phyloP scores from a whole-genome alignment of 352 stramenopile genomes.

The Phytophthora pseudosyringae region DNA sequence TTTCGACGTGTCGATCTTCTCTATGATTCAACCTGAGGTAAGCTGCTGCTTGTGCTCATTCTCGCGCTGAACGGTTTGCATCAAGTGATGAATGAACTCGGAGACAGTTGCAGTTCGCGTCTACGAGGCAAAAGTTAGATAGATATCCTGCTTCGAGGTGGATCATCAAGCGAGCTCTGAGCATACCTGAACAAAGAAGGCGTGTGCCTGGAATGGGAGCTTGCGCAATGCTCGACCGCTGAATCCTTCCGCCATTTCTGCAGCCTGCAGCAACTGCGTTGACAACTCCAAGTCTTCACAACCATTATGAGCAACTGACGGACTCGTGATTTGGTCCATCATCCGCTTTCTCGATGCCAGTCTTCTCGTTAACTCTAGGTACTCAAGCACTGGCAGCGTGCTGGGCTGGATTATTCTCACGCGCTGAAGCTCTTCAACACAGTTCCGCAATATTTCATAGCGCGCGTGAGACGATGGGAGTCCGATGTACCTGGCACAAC shows the following conservation, averaged over 20 bases:
- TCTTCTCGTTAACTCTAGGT: slow-evolving; percentile 33
- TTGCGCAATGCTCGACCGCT: slow-evolving; percentile 84
- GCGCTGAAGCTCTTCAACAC: slow-evolving; percentile 81
- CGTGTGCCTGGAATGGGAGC: slow-evolving; percentile 84
- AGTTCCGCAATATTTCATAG: slow-evolving; percentile 86
- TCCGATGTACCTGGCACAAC: slow-evolving; percentile 62
- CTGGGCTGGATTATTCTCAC: slow-evolving; percentile 64
- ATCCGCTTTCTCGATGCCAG: slow-evolving; percentile 44
- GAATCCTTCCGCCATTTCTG: slow-evolving; percentile 63
- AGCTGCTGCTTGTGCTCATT: slow-evolving; percentile 40
- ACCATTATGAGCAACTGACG: slow-evolving; percentile 1
- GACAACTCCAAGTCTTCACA: slow-evolving; percentile 40
- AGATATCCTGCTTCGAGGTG: not conserved
- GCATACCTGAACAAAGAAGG: slow-evolving; percentile 69
- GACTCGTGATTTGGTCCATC: slow-evolving; percentile 48
- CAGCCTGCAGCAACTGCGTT: slow-evolving; percentile 41
- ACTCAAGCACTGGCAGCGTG: slow-evolving; percentile 28
- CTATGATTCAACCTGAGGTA: slow-evolving; percentile 14
- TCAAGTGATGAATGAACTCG: slow-evolving; percentile 38
- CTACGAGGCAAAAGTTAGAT: slow-evolving; percentile 24
- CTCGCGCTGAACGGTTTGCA: slow-evolving; percentile 39
- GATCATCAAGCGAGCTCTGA: not conserved
- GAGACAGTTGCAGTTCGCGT: slow-evolving; percentile 18
- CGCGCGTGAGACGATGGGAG: slow-evolving; percentile 64
- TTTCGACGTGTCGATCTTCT: not conserved